A percentile compares a stretch with the other conserved stretches of the same genome.
phyloP scores from a whole-genome alignment of 306 rosid genomes.

The Malus sieversii region DNA sequence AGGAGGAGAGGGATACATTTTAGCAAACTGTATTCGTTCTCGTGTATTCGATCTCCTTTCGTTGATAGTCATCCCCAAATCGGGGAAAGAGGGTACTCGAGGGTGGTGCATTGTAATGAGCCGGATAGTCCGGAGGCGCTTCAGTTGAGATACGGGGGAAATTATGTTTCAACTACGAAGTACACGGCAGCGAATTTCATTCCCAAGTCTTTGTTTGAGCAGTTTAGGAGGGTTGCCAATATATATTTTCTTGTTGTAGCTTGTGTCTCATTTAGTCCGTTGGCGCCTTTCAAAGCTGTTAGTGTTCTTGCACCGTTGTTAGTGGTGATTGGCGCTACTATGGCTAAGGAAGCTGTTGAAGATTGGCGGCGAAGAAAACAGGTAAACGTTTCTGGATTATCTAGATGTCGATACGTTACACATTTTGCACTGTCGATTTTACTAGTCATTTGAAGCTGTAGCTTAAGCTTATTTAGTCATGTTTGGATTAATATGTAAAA shows the following conservation, averaged over 20 bases:
- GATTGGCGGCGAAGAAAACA: conserved; percentile 94
- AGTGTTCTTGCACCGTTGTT: conserved; percentile 63
- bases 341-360: conserved; percentile 86
- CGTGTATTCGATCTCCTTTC: conserved; percentile 39
- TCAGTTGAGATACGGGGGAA: conserved; percentile 54
- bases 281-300: conserved; percentile 63
- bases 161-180: conserved; percentile 78
- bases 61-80: conserved; percentile 49
- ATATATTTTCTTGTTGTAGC: conserved; percentile 81
- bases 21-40: conserved; percentile 61
- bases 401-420: background rate
- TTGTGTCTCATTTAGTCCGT: conserved; percentile 72
- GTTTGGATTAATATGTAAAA: background rate
- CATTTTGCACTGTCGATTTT: background rate
- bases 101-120: conserved; percentile 68
- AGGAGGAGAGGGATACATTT: conserved; percentile 45
- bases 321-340: conserved; percentile 73
- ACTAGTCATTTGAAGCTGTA: background rate
- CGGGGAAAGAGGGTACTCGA: conserved; percentile 62
- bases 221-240: conserved; percentile 88
- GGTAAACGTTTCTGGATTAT: conserved; percentile 29
- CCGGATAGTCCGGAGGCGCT: conserved; percentile 39
- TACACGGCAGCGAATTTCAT: conserved; percentile 61
- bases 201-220: conserved; percentile 85
- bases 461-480: background rate